These are phyloP conservation scores for Colletotrichum sp. DNA, from an alignment of 2,329 filamentous ascomycete species.

Conservation along the genomic window DNA sequence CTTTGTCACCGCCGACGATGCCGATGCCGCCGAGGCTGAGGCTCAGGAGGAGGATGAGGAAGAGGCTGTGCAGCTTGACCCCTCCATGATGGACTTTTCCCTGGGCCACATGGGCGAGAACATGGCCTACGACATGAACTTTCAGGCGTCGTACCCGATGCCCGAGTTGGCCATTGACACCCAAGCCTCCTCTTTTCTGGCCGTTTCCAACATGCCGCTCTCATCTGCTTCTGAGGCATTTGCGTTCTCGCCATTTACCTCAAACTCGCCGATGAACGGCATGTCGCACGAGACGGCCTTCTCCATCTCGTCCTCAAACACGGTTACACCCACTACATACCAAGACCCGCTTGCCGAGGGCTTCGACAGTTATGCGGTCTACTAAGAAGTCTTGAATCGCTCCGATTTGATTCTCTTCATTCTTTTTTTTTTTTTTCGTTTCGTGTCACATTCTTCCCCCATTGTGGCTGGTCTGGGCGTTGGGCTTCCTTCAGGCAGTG, in stretches of 20 bases:
- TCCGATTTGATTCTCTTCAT: not conserved
- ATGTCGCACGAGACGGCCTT: slow-evolving; percentile 20
- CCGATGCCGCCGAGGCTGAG: slow-evolving; percentile 27
- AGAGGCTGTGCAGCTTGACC: not conserved
- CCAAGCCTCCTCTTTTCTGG: slow-evolving; percentile 7
- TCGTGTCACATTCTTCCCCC: not conserved
- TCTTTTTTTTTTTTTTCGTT: not conserved
- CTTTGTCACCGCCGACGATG: slow-evolving; percentile 43
- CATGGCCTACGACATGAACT: slow-evolving; percentile 12
- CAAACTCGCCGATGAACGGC: slow-evolving; percentile 17
- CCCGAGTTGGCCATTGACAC: slow-evolving; percentile 18
- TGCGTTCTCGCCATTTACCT: slow-evolving; percentile 9
- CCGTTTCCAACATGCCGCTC: slow-evolving; percentile 13
- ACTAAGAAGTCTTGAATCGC: not conserved
- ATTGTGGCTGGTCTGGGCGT: not conserved
- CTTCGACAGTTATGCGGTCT: slow-evolving; percentile 8
- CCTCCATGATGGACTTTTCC: slow-evolving; percentile 15
- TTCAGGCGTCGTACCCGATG: slow-evolving; percentile 5
- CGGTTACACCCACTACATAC: slow-evolving; percentile 18
- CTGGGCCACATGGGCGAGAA: slow-evolving; percentile 19
- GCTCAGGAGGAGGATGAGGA: slow-evolving; percentile 30
- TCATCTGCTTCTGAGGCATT: slow-evolving; percentile 15
- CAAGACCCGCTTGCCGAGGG: not conserved
- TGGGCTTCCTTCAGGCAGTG: slow-evolving; percentile 12
- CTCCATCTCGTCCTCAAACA: slow-evolving; percentile 21